phyloP scores from a whole-genome alignment of 1,139 yeast genomes.

The Yamadazyma blattariae region DNA sequence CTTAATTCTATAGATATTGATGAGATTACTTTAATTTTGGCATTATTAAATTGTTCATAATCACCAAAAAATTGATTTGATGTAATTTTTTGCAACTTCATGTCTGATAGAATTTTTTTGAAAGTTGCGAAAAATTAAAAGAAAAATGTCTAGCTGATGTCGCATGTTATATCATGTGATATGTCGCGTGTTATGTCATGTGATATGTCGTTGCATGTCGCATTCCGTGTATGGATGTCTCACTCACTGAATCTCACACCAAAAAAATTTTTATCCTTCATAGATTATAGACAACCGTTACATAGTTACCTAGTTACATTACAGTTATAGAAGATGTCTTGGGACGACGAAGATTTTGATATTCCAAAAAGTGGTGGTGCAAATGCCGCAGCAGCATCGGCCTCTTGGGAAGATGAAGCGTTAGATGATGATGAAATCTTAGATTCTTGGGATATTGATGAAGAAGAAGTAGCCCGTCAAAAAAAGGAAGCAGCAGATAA shows the following conservation, averaged over 20 bases:
- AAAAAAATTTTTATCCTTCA: no score
- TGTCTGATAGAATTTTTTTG: neutral
- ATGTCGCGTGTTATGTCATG: no score
- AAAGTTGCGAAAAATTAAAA: no score
- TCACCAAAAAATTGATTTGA: conserved; percentile 12
- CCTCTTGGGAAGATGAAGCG: conserved; percentile 83
- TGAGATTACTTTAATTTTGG: conserved; percentile 14
- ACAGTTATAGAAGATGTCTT: no score
- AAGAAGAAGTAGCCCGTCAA: conserved; percentile 54
- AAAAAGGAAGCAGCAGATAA: conserved; percentile 41
- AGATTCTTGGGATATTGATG: conserved; percentile 81
- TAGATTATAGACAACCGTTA: no score
- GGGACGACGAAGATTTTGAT: conserved; percentile 91
- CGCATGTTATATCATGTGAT: no score
- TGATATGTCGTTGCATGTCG: no score
- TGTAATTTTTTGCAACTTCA: conserved; percentile 1
- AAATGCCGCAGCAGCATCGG: conserved; percentile 47
- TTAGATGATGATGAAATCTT: conserved; percentile 71
- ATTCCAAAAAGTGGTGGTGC: conserved; percentile 46
- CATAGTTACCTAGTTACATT: no score
- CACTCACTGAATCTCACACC: no score
- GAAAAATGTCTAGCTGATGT: no score
- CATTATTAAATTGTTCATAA: conserved; percentile 12
- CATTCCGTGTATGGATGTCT: no score
- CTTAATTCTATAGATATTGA: conserved; percentile 21